phyloP scores from a whole-genome alignment of 164 flowering plant genomes.

The Echeveria elegans region DNA sequence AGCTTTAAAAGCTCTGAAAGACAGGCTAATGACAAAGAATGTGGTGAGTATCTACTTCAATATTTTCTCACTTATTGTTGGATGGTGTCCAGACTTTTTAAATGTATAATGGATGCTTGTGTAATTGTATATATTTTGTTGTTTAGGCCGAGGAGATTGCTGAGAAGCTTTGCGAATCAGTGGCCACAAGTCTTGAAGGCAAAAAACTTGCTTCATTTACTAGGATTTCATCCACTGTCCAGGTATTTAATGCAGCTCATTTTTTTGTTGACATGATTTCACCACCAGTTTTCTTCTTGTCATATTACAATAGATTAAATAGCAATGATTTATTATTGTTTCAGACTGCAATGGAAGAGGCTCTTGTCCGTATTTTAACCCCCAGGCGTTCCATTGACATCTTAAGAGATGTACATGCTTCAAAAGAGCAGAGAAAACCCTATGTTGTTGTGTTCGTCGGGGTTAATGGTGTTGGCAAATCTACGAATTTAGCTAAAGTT shows the following conservation, averaged over 20 bases:
- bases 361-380: slow-evolving; percentile 90
- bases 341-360: slow-evolving; percentile 27
- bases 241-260: slow-evolving; percentile 34
- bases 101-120: neutral
- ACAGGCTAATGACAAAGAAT: slow-evolving; percentile 96
- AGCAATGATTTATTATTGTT: neutral
- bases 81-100: too few relatives aligned
- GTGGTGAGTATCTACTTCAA: slow-evolving; percentile 57
- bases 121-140: slow-evolving; percentile 17
- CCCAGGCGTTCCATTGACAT: slow-evolving; percentile 95
- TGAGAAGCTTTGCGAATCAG: slow-evolving; percentile 95
- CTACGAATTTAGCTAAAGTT: slow-evolving; percentile 97
- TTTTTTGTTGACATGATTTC: neutral
- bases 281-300: neutral
- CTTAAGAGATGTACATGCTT: slow-evolving; percentile 88
- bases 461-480: slow-evolving; percentile 98
- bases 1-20: slow-evolving; percentile 91
- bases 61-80: neutral
- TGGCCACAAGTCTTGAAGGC: slow-evolving; percentile 87
- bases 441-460: slow-evolving; percentile 97
- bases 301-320: neutral
- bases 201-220: slow-evolving; percentile 83
- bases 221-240: slow-evolving; percentile 82
- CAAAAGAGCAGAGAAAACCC: slow-evolving; percentile 84
- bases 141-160: slow-evolving; percentile 92